Evolutionary conservation across 108 stramenopile genomes (phyloP), one percentile per base, ranked within the genome.

Genomic region (Parietichytrium sp.): DNA sequence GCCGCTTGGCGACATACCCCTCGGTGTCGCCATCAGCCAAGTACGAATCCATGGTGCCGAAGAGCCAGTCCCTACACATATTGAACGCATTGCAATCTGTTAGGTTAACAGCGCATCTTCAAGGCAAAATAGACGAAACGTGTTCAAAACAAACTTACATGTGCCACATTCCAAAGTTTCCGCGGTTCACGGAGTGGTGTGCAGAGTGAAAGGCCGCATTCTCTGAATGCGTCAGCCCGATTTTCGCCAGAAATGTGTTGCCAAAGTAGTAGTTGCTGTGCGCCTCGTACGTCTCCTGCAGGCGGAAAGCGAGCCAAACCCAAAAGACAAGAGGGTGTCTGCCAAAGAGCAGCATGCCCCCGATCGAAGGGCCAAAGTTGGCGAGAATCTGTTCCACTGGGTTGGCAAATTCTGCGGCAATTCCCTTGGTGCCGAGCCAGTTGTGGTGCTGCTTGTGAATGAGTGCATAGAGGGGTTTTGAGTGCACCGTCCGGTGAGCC

Each of bases 361-460:
- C 72, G 15, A 85, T 36, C 29, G 82, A 55, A 27, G 85, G 85
- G 31, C 82, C 79, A 27, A 78, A 55, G 49, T 85, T 85, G 1
- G 54, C 72, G 18, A 83, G 20, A 15, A 85, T 27, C 16, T 78
- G 49, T 36, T 85, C 85, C 12, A 79, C 26, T 10, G 85, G 85
- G 20, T 81, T 33, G 3, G 85, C 82, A 79, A 77, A 85, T 30
- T 80, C 85, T 42, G 85, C 80, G 12, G 85, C 85, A 25, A 85
- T 79, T 23, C 85, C 82, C 8, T 83, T 80, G 18, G 82, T 79
- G 7, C 42, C 53, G 8, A 55, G 29, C 42, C 50, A 85, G 52
- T 81, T 52, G 79, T 85, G 85, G 51, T 85, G 85, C 52, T 85
- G 55, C 52, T 85, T 85, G 47, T 85, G 85, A 29, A 85, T 72